Base-by-base conservation (phyloP, 2,329 filamentous ascomycete genomes). In the Epichloe uncinata region DNA sequence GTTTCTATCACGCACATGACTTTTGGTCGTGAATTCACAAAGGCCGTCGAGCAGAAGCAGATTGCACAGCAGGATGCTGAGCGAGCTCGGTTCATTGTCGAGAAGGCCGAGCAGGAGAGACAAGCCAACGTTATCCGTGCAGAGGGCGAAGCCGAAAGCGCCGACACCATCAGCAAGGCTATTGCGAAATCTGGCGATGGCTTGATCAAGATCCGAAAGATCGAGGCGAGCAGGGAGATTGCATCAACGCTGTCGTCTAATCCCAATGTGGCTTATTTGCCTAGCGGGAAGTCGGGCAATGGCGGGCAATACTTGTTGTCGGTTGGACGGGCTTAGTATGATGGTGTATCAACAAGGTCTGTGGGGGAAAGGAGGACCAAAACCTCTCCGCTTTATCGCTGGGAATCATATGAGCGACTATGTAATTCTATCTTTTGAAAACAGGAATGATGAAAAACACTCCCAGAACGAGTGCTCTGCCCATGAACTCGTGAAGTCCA, bases 1-100 rank as follows among this genome's bases (percentile, higher is more conserved):
- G 93, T 98, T 53, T 95, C 88, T 65, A 98, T 98, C 70, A 98
- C 93, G 54, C 93, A 98, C 78, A 98, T 98, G 93, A 98, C 93
- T 48, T 98, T 98, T 67, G 93, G 93, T 60, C 91, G 91, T 70
- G 93, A 98, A 72, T 98, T 98, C 77, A 98, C 93, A 54, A 87
- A 87, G 70, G 93, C 93, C 57, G 93, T 98, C 62, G 93, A 98
- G 75, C 93, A 98, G 81, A 98, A 98, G 82, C 93, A 98, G 77
- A 98, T 98, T 68, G 93, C 93, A 50, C 93, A 98, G 74, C 93
- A 98, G 72, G 93, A 98, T 66, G 93, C 93, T 56, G 93, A 98
- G 78, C 81, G 93, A 57, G 93, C 93, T 45, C 81, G 93, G 58
- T 98, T 98, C 75, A 94, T 98, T 60, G 93, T 98, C 67, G 93